A percentile compares a stretch with the other conserved stretches of the same genome.
Conservation (phyloP, 805 yeast genomes). For the Ogataea methanolica region DNA sequence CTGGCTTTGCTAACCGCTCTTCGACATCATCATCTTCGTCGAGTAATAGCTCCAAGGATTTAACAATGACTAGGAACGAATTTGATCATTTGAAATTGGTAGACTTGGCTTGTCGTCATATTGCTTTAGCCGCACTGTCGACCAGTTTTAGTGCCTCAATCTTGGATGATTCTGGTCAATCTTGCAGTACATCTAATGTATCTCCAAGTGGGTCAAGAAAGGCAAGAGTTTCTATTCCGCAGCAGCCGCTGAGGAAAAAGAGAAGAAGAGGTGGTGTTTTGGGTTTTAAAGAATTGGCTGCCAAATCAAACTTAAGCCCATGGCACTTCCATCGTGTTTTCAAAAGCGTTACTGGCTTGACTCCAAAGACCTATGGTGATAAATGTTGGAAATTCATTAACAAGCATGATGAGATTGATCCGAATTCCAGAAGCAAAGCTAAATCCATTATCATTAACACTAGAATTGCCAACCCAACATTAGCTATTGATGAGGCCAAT, state of each 20-base stretch:
- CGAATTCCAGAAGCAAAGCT: conserved; percentile 7
- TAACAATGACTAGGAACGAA: conserved; percentile 49
- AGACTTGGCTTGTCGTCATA: conserved; percentile 77
- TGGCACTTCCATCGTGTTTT: conserved; percentile 95
- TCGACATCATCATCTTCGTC: conserved; percentile 3
- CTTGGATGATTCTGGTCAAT: neutral
- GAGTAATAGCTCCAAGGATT: conserved; percentile 15
- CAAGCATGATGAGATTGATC: conserved; percentile 20
- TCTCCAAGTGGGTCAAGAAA: neutral
- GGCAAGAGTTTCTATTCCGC: conserved; percentile 7
- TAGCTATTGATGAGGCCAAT: conserved; percentile 7
- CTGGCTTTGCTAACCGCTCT: conserved; percentile 21
- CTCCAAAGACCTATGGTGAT: conserved; percentile 88
- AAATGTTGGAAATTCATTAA: conserved; percentile 64
- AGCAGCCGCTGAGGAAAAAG: conserved; percentile 33
- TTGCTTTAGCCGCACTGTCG: conserved; percentile 65
- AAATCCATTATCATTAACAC: conserved; percentile 28
- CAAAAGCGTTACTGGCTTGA: conserved; percentile 78
- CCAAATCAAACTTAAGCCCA: conserved; percentile 75
- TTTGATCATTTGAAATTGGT: conserved; percentile 66
- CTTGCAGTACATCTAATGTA: too few species aligned
- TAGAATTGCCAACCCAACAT: conserved; percentile 31
- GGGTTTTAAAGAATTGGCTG: conserved; percentile 84
- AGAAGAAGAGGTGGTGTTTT: conserved; percentile 73
- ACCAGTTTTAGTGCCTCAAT: conserved; percentile 16